A percentile compares a stretch with the other conserved stretches of the same genome.
Evolutionary conservation across 2,329 filamentous ascomycete species (phyloP).

Genomic region (Fusarium annulatum): DNA sequence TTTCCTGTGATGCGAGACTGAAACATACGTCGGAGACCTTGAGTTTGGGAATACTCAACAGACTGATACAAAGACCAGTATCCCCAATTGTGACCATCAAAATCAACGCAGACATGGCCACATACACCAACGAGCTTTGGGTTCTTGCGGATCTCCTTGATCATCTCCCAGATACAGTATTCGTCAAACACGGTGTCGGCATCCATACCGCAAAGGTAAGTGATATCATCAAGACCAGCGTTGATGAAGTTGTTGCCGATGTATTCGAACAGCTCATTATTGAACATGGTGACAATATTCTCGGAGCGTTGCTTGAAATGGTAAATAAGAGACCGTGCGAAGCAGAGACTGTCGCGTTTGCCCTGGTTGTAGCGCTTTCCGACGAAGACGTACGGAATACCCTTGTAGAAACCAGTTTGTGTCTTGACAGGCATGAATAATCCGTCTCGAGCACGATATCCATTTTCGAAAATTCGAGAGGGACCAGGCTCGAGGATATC

Average conservation of each 20-base stretch:
- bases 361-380: conserved; percentile 62
- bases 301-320: conserved; percentile 58
- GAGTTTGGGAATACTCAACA: conserved; percentile 60
- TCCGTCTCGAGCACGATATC: conserved; percentile 59
- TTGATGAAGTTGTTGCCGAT: conserved; percentile 54
- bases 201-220: conserved; percentile 60
- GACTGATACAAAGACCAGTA: conserved; percentile 60
- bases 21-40: conserved; percentile 60
- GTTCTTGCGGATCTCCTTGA: conserved; percentile 56
- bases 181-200: conserved; percentile 60
- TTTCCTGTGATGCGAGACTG: conserved; percentile 62
- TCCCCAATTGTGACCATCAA: conserved; percentile 54
- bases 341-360: conserved; percentile 61
- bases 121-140: conserved; percentile 59
- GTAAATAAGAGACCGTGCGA: conserved; percentile 61
- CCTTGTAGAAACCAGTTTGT: conserved; percentile 57
- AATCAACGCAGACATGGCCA: conserved; percentile 61
- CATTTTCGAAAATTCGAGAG: conserved; percentile 52
- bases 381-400: conserved; percentile 59
- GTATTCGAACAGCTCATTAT: conserved; percentile 56
- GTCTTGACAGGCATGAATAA: conserved; percentile 59
- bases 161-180: conserved; percentile 57
- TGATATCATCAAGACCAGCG: conserved; percentile 53
- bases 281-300: conserved; percentile 59
- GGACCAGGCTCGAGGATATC: conserved; percentile 56